These are phyloP conservation scores for Trichophyton rubrum DNA, from an alignment of 2,329 filamentous ascomycete species.

Conservation along the genomic window DNA sequence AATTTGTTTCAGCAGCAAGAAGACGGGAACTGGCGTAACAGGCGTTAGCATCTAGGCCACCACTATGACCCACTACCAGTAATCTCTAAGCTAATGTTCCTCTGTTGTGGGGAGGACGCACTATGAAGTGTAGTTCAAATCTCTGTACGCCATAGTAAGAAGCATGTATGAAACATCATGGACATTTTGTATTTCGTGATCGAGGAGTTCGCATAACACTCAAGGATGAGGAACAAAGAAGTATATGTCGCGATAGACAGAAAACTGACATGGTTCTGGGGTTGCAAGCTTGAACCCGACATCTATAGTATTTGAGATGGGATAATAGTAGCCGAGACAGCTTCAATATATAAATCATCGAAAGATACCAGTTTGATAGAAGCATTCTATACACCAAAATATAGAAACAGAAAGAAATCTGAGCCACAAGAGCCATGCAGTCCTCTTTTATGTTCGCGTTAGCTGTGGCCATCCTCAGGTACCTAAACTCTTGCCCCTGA, in stretches of 20 bases:
- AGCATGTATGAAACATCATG: not conserved
- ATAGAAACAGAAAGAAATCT: not conserved
- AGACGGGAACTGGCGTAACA: not conserved
- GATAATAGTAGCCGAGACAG: not conserved
- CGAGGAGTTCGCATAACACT: not conserved
- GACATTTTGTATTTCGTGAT: not conserved
- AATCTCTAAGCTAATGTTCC: not conserved
- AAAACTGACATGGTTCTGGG: not conserved
- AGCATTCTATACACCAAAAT: not conserved
- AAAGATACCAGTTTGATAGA: not conserved
- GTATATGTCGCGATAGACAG: fast-evolving
- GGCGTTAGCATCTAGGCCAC: not conserved
- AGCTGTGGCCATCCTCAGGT: not conserved
- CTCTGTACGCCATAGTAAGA: not conserved
- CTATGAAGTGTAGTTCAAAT: not conserved
- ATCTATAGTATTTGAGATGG: not conserved
- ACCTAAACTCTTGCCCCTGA: not conserved
- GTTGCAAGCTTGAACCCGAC: not conserved
- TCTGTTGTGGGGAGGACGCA: not conserved
- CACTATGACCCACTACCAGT: not conserved
- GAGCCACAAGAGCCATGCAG: not conserved
- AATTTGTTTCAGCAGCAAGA: not conserved
- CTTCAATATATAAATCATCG: not conserved
- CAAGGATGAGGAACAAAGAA: not conserved
- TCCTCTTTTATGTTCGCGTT: not conserved